Percentiles rank a stretch among this genome's conserved stretches.
These are phyloP conservation scores for Lepidopterella palustris DNA, from an alignment of 495 filamentous ascomycete species.

Conservation along the genomic window DNA sequence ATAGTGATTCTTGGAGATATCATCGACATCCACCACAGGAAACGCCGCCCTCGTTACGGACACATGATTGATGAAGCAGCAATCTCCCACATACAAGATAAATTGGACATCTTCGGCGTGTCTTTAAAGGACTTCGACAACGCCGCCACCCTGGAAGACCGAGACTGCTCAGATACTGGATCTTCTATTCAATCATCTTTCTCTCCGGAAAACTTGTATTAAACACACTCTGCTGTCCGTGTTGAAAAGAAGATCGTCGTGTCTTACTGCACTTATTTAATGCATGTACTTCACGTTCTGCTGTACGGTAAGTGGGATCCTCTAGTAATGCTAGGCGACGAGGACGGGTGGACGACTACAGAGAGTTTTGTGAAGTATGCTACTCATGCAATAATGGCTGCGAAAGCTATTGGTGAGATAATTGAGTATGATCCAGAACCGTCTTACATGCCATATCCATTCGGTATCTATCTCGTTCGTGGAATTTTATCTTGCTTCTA, in stretches of 20 bases:
- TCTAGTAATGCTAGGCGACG: constrained; percentile 50
- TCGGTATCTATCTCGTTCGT: constrained; percentile 55
- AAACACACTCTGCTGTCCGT: not conserved
- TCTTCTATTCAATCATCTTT: not conserved
- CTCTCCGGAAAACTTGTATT: not conserved
- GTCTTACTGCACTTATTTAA: constrained; percentile 41
- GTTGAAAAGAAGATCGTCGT: constrained; percentile 23
- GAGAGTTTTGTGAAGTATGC: constrained; percentile 47
- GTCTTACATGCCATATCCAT: constrained; percentile 57
- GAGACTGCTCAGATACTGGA: not conserved
- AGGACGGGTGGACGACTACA: constrained; percentile 53
- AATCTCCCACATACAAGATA: not conserved
- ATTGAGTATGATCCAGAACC: constrained; percentile 51
- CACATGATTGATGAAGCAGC: constrained; percentile 5
- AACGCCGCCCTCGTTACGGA: constrained; percentile 26
- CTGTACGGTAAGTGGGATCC: constrained; percentile 55
- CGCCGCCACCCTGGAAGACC: not conserved
- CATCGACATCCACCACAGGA: constrained; percentile 28
- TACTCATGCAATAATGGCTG: constrained; percentile 49
- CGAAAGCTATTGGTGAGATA: constrained; percentile 48
- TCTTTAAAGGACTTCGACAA: not conserved
- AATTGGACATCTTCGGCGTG: not conserved
- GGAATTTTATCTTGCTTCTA: constrained; percentile 51
- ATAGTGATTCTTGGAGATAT: constrained; percentile 34
- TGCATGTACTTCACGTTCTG: constrained; percentile 54